Percentiles rank a stretch among this genome's conserved stretches.
phyloP scores from a whole-genome alignment of 2,329 filamentous ascomycete genomes.

The Exophiala aquamarina region DNA sequence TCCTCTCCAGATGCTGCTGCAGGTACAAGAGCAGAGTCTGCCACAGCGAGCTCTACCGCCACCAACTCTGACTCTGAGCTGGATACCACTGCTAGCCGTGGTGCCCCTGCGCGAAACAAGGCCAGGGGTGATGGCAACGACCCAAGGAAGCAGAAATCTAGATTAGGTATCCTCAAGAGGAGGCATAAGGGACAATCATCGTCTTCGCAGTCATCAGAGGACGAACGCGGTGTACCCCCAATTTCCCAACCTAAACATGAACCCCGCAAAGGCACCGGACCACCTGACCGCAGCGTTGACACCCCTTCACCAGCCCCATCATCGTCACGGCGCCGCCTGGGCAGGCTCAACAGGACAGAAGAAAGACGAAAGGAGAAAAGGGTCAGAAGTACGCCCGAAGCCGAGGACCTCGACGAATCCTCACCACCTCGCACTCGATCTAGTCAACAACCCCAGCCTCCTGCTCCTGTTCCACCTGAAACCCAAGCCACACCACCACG shows the following conservation, averaged over 20 bases:
- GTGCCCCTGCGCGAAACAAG: background rate
- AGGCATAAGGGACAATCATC: conserved; percentile 7
- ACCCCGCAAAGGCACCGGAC: no score
- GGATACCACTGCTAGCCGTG: background rate
- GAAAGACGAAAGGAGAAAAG: no score
- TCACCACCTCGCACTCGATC: background rate
- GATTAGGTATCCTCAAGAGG: conserved; percentile 1
- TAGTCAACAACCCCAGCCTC: background rate
- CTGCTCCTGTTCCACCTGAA: no score
- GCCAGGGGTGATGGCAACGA: background rate
- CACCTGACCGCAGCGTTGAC: no score
- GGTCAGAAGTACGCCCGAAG: no score
- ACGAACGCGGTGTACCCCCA: no score
- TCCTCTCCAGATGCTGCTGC: conserved; percentile 6
- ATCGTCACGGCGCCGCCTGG: background rate
- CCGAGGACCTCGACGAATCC: no score
- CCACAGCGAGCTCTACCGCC: conserved; percentile 21
- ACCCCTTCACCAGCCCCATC: background rate
- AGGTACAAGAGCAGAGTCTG: no score
- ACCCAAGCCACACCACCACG: conserved; percentile 29
- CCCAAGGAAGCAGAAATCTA: background rate
- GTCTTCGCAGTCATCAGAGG: background rate
- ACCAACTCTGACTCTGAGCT: conserved; percentile 20
- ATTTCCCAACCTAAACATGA: no score
- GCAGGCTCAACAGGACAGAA: background rate